Evolutionary conservation across 2,329 filamentous ascomycete genomes (phyloP).

Genomic region (Leptosphaerulina australis): DNA sequence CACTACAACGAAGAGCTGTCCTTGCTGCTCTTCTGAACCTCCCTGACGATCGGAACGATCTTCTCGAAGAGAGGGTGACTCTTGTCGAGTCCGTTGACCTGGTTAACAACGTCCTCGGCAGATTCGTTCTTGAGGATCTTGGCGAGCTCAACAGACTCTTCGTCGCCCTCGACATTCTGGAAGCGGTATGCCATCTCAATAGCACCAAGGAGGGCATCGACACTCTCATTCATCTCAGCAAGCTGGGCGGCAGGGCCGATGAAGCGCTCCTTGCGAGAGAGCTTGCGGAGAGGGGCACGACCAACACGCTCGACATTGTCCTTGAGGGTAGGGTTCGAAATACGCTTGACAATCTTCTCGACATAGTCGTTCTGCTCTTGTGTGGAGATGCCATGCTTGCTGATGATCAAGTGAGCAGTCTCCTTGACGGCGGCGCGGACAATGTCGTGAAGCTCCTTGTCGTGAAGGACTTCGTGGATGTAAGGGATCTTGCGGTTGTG

Average conservation of each 20-base stretch:
- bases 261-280: constrained; percentile 94
- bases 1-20: constrained; percentile 17
- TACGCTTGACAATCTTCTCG: constrained; percentile 87
- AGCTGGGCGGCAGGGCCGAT: constrained; percentile 89
- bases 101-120: constrained; percentile 74
- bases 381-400: constrained; percentile 79
- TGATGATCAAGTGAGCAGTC: constrained; percentile 83
- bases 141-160: constrained; percentile 84
- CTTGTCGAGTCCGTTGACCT: constrained; percentile 81
- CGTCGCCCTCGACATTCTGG: constrained; percentile 90
- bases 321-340: constrained; percentile 90
- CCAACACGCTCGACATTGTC: constrained; percentile 95
- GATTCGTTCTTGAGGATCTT: constrained; percentile 79
- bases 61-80: constrained; percentile 77
- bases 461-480: constrained; percentile 85
- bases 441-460: constrained; percentile 77
- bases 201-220: constrained; percentile 76
- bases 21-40: constrained; percentile 65
- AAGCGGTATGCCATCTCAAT: constrained; percentile 94
- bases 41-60: constrained; percentile 78
- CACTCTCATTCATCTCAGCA: constrained; percentile 77
- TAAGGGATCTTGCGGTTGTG: constrained; percentile 84
- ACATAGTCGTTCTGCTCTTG: constrained; percentile 85
- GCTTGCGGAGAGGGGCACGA: constrained; percentile 90
- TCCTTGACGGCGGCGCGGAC: constrained; percentile 82